These are phyloP conservation scores for Penicillium sp. DNA, from an alignment of 2,329 filamentous ascomycete genomes.

Conservation along the genomic window DNA sequence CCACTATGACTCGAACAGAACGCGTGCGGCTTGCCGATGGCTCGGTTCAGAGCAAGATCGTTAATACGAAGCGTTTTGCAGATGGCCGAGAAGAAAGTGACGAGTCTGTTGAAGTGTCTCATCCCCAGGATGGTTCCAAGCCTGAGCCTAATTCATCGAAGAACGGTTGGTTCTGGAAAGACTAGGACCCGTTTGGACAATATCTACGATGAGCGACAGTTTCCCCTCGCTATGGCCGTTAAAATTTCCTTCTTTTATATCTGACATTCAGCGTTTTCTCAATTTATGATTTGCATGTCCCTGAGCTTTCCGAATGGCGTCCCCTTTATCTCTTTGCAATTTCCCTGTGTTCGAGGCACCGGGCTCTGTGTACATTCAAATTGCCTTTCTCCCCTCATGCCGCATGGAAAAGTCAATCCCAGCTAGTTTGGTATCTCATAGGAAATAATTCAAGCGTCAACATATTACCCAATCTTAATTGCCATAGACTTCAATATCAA, in stretches of 20 bases:
- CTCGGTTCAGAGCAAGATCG: constrained; percentile 48
- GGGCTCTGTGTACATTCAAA: neutral
- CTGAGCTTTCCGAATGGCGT: neutral
- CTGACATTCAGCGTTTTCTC: neutral
- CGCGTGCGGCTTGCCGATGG: constrained; percentile 49
- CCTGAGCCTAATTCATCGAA: constrained; percentile 10
- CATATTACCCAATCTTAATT: neutral
- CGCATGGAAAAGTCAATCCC: neutral
- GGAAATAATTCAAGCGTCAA: neutral
- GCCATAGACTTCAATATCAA: neutral
- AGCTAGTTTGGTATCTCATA: neutral
- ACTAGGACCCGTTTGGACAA: constrained; percentile 8
- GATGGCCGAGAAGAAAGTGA: constrained; percentile 54
- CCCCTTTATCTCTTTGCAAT: neutral
- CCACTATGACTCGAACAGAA: constrained; percentile 51
- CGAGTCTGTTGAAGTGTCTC: constrained; percentile 43
- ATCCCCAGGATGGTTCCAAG: constrained; percentile 14
- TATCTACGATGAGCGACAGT: neutral
- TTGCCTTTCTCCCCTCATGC: neutral
- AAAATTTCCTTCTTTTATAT: neutral
- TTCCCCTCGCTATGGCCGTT: neutral
- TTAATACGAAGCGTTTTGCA: constrained; percentile 51
- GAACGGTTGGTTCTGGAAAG: constrained; percentile 35
- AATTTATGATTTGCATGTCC: neutral
- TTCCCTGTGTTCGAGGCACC: neutral